Conservation (phyloP, 2,329 filamentous ascomycete genomes). For the Aspergillaceae sp. region DNA sequence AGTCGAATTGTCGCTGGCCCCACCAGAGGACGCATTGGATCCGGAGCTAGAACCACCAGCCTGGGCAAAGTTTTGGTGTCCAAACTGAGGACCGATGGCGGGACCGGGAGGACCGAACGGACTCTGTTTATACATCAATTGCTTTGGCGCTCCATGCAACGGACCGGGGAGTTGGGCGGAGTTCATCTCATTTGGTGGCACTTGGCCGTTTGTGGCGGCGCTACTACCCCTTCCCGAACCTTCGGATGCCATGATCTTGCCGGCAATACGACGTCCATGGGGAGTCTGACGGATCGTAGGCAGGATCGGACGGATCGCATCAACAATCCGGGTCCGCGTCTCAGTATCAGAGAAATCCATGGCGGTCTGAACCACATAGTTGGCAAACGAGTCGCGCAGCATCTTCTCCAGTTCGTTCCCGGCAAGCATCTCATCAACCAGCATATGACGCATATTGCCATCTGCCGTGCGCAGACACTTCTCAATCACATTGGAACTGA, state of each 20-base stretch:
- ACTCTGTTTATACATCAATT: constrained; percentile 22
- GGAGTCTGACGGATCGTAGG: constrained; percentile 81
- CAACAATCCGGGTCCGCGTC: constrained; percentile 67
- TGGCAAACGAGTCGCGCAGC: constrained; percentile 85
- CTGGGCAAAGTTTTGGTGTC: constrained; percentile 16
- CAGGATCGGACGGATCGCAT: constrained; percentile 75
- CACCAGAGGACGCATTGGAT: constrained; percentile 19
- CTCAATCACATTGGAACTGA: constrained; percentile 98
- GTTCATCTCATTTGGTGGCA: constrained; percentile 32
- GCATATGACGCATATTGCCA: constrained; percentile 62
- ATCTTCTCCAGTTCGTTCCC: constrained; percentile 76
- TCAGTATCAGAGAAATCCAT: constrained; percentile 71
- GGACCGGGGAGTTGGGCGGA: constrained; percentile 28
- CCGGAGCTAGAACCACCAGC: constrained; percentile 11
- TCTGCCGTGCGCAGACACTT: constrained; percentile 85
- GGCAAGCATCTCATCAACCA: constrained; percentile 72
- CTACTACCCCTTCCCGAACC: constrained; percentile 28
- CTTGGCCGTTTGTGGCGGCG: constrained; percentile 30
- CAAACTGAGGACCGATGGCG: constrained; percentile 17
- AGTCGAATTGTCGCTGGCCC: constrained; percentile 19
- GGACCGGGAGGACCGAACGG: constrained; percentile 15
- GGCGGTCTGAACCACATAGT: constrained; percentile 97
- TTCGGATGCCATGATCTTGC: constrained; percentile 64
- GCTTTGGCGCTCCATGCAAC: constrained; percentile 20
- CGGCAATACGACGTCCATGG: constrained; percentile 85